These are phyloP conservation scores for Coelastrella sp. DNA, from an alignment of 139 green algal species.

Conservation along the genomic window DNA sequence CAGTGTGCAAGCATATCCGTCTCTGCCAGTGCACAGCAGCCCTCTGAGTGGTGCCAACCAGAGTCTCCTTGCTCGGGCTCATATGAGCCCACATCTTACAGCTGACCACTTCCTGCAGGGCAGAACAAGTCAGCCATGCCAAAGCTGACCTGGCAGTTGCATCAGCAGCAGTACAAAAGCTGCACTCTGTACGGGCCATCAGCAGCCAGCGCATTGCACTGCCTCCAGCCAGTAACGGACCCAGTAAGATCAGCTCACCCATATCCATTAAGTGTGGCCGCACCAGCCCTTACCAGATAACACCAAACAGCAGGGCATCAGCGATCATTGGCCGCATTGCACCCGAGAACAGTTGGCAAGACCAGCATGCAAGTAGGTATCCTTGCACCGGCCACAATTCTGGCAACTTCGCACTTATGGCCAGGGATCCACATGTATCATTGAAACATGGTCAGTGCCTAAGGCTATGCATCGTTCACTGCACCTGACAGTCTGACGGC, in stretches of 20 bases:
- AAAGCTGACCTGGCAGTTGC: neutral
- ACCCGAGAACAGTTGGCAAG: constrained; percentile 9
- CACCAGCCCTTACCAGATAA: neutral
- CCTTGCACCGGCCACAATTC: neutral
- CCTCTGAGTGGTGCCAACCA: no score
- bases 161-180: constrained; percentile 22
- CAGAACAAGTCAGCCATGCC: neutral
- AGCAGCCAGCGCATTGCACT: constrained; percentile 4
- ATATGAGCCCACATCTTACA: neutral
- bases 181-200: constrained; percentile 1
- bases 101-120: neutral
- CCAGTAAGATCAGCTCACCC: neutral
- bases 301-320: neutral
- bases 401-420: no score
- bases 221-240: neutral
- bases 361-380: neutral
- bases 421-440: no score
- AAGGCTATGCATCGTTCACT: no score
- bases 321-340: constrained; percentile 21
- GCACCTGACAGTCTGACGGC: no score
- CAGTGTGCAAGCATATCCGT: no score
- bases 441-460: no score
- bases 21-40: no score
- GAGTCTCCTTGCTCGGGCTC: no score
- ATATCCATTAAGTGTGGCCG: neutral